Base-by-base conservation (phyloP, 768 basidiomycete genomes). In the Pleurotus pulmonarius region DNA sequence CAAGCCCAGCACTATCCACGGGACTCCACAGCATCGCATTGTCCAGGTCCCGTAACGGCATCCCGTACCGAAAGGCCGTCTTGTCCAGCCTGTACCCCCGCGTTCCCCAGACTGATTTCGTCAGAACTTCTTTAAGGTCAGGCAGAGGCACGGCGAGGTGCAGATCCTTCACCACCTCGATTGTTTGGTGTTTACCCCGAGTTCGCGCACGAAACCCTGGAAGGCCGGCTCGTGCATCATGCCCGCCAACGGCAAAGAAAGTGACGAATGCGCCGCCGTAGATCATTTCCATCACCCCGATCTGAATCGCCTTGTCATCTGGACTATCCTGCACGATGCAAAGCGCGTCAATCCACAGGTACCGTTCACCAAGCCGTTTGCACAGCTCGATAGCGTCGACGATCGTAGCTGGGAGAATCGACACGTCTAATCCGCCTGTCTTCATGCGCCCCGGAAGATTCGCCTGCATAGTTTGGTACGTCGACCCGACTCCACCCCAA, bases 1-100 rank as follows among this genome's bases (percentile, higher is more conserved):
- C 29, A 16, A 34, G 24, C 26, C 5, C 24, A 7, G n/a, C n/a
- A 8, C 37, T 38, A 15, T 53, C 22, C 8, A 18, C 8, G 15
- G 51, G 37, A 18, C 41, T 37, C 51, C 51, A 53, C 1, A 53
- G 39, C 9, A 53, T 34, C 2, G 51, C 51, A 22, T 53, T 22
- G 39, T 53, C 24, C 37, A 53, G 25, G n/a, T 53, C 51, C 8
- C 37, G 16, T 41, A 53, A n/a, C 13, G 13, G 29, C 48, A 49
- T 49, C 26, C 48, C 48, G 22, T 49, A 49, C 16, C 39, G 51
- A n/a, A 53, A 53, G 3, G 51, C 51, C 24, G 18, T 53, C n/a
- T 24, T 39, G 18, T 39, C 51, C 12, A 53, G 39, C 6, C 41
- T 53, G 51, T 39, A 53, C 15, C 48, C 48, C 11, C 48, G 9